Base-by-base conservation (phyloP, 2,329 filamentous ascomycete species). In the Aspergillus fructus region DNA sequence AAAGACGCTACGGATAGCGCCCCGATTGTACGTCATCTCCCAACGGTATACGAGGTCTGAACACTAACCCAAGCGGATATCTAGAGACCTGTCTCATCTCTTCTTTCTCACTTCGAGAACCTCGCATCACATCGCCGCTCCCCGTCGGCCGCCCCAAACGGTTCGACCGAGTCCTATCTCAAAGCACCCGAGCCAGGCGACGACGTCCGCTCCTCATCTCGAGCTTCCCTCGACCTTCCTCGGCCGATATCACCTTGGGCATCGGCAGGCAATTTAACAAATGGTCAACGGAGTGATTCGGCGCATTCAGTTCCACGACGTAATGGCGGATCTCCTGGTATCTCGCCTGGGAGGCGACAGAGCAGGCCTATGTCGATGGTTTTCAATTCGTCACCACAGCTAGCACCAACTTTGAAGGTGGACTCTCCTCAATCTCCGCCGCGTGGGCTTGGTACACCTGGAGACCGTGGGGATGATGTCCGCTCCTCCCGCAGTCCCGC, bases 391-490 rank as follows among this genome's bases (percentile, higher is more conserved):
- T 73, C 76, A 13, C 71, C 77, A 24, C 75, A 77, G 56, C 65
- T 76, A 12, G 69, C 74, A 11, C 76, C 77, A 11, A 74, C 71
- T 1, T 67, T 79, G 50, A 75, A 74, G 5, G 70, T 79, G 7
- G 74, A 79, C 49, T 78, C 77, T 3, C 77, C 77, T 7, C 69
- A 69, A 40, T 78, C 77, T 43, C 76, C 76, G 21, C 75, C 77
- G 8, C 70, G 71, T 7, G 64, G 62, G 5, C 52, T 65, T 34
- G 67, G 67, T 45, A 58, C 65, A 13, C 59, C 64, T 85, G 77
- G 85, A 81, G 68, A 78, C 82, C 50, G 82, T 88, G 13, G 86
- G 85, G 69, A 90, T 89, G 65, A 87, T 92, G 52, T 88, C 88
- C 58, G 68, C 30, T 50, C 62, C 30, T 55, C 60, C 49, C 66